Evolutionary conservation across 2,329 filamentous ascomycete genomes (phyloP).

Genomic region (Stachybotrys chartarum): DNA sequence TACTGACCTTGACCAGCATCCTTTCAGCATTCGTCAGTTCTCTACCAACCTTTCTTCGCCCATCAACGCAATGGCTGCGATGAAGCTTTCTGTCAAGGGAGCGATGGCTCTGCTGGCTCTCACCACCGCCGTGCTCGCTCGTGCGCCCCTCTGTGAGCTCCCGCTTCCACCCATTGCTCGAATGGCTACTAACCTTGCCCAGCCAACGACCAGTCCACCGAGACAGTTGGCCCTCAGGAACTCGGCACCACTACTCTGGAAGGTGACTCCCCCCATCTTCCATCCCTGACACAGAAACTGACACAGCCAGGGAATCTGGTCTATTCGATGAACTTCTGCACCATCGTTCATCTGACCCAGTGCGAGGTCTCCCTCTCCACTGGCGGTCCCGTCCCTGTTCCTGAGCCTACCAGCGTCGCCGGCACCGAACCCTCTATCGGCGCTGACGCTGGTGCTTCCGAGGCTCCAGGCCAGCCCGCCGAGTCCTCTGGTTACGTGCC

Average conservation of each 20-base stretch:
- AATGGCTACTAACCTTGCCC: neutral
- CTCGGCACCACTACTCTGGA: constrained; percentile 22
- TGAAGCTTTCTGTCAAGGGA: neutral
- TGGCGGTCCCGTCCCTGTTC: constrained; percentile 6
- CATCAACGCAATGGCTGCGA: neutral
- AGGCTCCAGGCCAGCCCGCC: constrained; percentile 3
- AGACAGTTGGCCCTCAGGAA: constrained; percentile 20
- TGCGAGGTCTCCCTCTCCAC: constrained; percentile 23
- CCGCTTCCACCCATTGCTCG: neutral
- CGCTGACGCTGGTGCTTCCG: constrained; percentile 1
- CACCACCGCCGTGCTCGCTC: neutral
- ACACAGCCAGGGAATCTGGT: constrained; percentile 18
- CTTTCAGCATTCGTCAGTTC: neutral
- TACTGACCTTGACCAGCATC: neutral
- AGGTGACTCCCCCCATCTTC: constrained; percentile 13
- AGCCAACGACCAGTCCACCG: constrained; percentile 18
- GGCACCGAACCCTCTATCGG: neutral
- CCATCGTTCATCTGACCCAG: constrained; percentile 23
- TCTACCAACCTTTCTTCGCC: neutral
- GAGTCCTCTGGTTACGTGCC: constrained; percentile 9
- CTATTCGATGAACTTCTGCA: constrained; percentile 29
- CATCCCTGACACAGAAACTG: neutral
- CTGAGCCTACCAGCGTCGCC: neutral
- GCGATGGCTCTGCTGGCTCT: neutral
- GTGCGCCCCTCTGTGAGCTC: constrained; percentile 4